These are phyloP conservation scores for Cladosporium colombiae DNA, from an alignment of 2,329 filamentous ascomycete species.

Conservation along the genomic window DNA sequence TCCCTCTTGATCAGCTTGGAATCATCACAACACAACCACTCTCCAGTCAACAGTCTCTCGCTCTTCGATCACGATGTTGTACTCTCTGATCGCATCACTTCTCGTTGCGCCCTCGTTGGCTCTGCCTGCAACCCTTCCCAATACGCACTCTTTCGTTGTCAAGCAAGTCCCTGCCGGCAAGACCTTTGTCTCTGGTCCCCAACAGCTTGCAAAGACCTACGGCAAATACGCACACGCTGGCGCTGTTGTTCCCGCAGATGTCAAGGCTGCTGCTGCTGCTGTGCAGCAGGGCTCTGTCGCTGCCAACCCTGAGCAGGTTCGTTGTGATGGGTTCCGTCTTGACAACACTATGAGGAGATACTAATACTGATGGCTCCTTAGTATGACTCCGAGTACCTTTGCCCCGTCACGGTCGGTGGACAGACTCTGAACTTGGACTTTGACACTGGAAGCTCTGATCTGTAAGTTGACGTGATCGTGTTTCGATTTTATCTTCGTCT, in stretches of 20 bases:
- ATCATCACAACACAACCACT: neutral
- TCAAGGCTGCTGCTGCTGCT: conserved; percentile 37
- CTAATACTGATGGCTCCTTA: neutral
- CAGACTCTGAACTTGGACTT: conserved; percentile 67
- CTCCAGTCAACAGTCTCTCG: neutral
- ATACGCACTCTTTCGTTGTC: neutral
- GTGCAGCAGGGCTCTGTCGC: conserved; percentile 41
- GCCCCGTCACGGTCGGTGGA: conserved; percentile 63
- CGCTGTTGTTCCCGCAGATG: conserved; percentile 32
- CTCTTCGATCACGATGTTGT: neutral
- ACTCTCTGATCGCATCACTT: neutral
- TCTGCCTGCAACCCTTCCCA: neutral
- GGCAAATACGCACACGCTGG: conserved; percentile 40
- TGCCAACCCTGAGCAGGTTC: conserved; percentile 39
- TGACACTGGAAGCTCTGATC: conserved; percentile 69
- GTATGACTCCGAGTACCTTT: conserved; percentile 45
- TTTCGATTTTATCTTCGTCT: neutral
- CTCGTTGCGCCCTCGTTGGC: neutral
- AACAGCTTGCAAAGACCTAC: conserved; percentile 42
- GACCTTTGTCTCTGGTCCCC: conserved; percentile 41
- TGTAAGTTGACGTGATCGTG: conserved; percentile 49
- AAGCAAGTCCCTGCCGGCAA: conserved; percentile 34
- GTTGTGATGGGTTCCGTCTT: neutral
- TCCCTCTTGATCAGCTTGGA: neutral
- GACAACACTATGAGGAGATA: neutral